These are phyloP conservation scores for Nothomitra cinnamomea DNA, from an alignment of 2,329 filamentous ascomycete genomes.

Conservation along the genomic window DNA sequence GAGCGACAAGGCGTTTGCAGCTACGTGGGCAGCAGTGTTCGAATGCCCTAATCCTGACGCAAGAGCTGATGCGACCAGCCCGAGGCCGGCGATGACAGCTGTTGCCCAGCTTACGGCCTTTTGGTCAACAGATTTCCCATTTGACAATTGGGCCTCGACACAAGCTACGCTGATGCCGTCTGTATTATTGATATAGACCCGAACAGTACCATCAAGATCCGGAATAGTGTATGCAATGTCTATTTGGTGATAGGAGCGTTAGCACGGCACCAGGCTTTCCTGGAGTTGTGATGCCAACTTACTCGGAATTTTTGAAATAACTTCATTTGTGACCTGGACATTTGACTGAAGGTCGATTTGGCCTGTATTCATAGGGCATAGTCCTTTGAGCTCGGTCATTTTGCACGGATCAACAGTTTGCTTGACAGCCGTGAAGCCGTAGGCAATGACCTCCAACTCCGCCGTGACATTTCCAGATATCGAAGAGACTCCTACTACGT, in stretches of 20 bases:
- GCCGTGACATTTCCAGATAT: slow-evolving; percentile 71
- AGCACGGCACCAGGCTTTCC: neutral
- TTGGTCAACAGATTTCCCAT: slow-evolving; percentile 82
- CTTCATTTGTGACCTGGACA: slow-evolving; percentile 37
- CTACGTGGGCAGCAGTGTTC: slow-evolving; percentile 87
- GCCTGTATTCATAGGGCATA: slow-evolving; percentile 83
- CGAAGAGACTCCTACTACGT: slow-evolving; percentile 67
- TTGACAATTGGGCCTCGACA: slow-evolving; percentile 73
- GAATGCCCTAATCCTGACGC: slow-evolving; percentile 82
- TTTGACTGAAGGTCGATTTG: slow-evolving; percentile 64
- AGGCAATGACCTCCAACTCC: slow-evolving; percentile 59
- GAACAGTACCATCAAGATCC: slow-evolving; percentile 75
- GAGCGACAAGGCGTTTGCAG: slow-evolving; percentile 82
- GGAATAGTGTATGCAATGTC: slow-evolving; percentile 77
- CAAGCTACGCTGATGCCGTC: slow-evolving; percentile 55
- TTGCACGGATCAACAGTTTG: slow-evolving; percentile 60
- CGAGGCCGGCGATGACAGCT: slow-evolving; percentile 71
- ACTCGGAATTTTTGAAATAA: slow-evolving; percentile 52
- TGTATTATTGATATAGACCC: slow-evolving; percentile 62
- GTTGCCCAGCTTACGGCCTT: slow-evolving; percentile 79
- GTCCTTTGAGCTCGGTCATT: slow-evolving; percentile 42
- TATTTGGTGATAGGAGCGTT: slow-evolving; percentile 14
- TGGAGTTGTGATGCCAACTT: slow-evolving; percentile 13
- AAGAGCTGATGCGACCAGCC: slow-evolving; percentile 68
- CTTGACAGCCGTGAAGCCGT: slow-evolving; percentile 58